Base-by-base conservation (phyloP, 768 basidiomycete genomes). In the Saitozyma podzolica region DNA sequence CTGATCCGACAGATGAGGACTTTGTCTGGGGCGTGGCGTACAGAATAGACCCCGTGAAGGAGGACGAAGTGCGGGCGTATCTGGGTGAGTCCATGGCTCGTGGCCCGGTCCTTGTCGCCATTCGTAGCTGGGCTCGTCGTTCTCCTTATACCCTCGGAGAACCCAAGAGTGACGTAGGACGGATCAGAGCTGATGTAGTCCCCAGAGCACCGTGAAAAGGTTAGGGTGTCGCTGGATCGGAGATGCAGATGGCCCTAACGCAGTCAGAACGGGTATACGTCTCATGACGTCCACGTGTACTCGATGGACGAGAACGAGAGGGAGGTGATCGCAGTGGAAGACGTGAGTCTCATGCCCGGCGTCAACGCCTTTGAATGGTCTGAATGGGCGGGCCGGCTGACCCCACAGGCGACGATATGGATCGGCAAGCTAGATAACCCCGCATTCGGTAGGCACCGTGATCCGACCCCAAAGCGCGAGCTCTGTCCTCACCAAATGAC, bases 21-120 rank as follows among this genome's bases (percentile, higher is more conserved):
- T 84, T 84, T 42, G 91, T 94, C 2, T 96, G 94, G 94, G 94
- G 92, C 4, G 81, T 93, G 6, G 91, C 90, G 1, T 93, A 90
- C 79, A 88, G 89, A 10, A 93, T 97, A 76, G 90, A 95, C 66
- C 87, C 89, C 0, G 82, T 77, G 10, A 86, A 87, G 64, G 87
- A 86, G 56, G 80, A 84, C 0, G 89, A 92, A 79, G 92, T 93
- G 8, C 84, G 88, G 54, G 88, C 87, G 51, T 91, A 94, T 76
- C 79, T 96, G 77, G 92, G 92, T 91, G 68, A 63, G 82, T 49
- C 40, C 58, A 43, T 14, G 29, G 29, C 29, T 5, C 29, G 29
- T 29, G 29, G 29, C 5, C 29, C 29, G 2, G 29, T 29, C 29
- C 29, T 2, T 29, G 29, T 29, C 29, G 29, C 29, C 29, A 29